A percentile compares a stretch with the other conserved stretches of the same genome.
These are phyloP conservation scores for Colletotrichum lupini DNA, from an alignment of 2,329 filamentous ascomycete species.

Conservation along the genomic window DNA sequence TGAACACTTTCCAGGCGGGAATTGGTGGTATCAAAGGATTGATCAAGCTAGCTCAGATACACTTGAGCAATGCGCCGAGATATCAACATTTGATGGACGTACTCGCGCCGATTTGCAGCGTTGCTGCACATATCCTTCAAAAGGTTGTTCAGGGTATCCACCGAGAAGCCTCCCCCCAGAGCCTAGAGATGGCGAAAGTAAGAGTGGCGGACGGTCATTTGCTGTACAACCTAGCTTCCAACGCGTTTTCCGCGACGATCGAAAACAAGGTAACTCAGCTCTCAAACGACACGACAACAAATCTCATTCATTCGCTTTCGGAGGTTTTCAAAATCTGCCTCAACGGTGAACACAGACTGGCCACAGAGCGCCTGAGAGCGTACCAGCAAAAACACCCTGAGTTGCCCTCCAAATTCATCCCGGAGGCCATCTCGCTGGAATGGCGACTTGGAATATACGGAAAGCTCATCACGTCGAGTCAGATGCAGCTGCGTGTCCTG, in stretches of 20 bases:
- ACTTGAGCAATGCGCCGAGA: constrained; percentile 53
- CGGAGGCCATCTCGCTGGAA: constrained; percentile 65
- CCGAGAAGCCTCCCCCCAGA: constrained; percentile 3
- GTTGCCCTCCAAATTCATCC: constrained; percentile 50
- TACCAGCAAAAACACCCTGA: constrained; percentile 49
- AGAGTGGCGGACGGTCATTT: constrained; percentile 53
- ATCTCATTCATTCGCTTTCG: constrained; percentile 53
- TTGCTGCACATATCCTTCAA: constrained; percentile 47
- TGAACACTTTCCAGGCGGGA: constrained; percentile 53
- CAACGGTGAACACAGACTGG: constrained; percentile 47
- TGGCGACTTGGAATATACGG: constrained; percentile 79
- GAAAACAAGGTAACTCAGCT: constrained; percentile 67
- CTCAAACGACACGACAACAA: constrained; percentile 54
- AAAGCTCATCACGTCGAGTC: constrained; percentile 81
- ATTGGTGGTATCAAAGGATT: constrained; percentile 57
- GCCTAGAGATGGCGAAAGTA: constrained; percentile 42
- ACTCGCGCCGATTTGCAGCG: constrained; percentile 50
- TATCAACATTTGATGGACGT: constrained; percentile 60
- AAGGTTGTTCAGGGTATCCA: constrained; percentile 42
- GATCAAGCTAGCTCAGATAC: constrained; percentile 52
- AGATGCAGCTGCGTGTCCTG: constrained; percentile 89
- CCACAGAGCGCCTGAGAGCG: constrained; percentile 45
- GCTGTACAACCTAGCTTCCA: constrained; percentile 56
- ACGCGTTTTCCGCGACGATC: constrained; percentile 57
- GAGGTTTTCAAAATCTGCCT: constrained; percentile 57